Conservation (phyloP, 1,284 basidiomycete genomes). For the Moesziomyces globuligerus region DNA sequence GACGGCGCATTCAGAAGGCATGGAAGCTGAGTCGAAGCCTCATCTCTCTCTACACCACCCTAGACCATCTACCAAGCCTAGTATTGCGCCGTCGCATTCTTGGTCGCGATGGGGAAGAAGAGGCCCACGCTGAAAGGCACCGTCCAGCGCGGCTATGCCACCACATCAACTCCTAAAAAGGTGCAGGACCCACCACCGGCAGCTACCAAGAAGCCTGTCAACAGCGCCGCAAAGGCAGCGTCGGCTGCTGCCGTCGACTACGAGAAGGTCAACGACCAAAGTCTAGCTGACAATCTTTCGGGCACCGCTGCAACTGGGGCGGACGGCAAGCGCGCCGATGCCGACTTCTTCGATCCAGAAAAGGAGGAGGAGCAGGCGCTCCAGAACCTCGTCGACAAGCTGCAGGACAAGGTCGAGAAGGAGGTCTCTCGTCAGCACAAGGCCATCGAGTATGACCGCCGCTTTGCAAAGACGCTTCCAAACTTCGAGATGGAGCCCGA, state of each 20-base stretch:
- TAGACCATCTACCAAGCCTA: constrained; percentile 2
- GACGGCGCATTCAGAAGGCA: too few relatives aligned
- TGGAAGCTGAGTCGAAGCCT: too few relatives aligned
- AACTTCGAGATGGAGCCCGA: constrained; percentile 75
- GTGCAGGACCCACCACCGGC: constrained; percentile 71
- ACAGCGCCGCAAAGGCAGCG: constrained; percentile 11
- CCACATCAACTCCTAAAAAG: constrained; percentile 78
- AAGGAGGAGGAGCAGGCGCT: constrained; percentile 63
- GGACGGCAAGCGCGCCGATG: constrained; percentile 6
- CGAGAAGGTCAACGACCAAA: constrained; percentile 38
- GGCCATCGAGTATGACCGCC: constrained; percentile 83
- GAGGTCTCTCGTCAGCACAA: constrained; percentile 79
- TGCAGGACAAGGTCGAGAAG: constrained; percentile 88
- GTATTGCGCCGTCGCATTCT: background rate
- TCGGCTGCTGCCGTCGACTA: constrained; percentile 53
- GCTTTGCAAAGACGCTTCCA: constrained; percentile 77
- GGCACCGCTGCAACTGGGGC: constrained; percentile 11
- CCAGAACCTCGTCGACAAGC: constrained; percentile 72
- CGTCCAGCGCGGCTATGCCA: constrained; percentile 64
- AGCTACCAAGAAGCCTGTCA: constrained; percentile 63
- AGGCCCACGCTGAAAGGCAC: constrained; percentile 61
- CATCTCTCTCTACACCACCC: background rate
- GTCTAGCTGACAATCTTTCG: constrained; percentile 30
- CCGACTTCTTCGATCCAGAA: constrained; percentile 47
- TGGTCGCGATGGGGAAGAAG: constrained; percentile 54